Percentiles rank a stretch among this genome's conserved stretches.
Conservation (phyloP, 2,329 filamentous ascomycete genomes). For the Beauveria asiatica region DNA sequence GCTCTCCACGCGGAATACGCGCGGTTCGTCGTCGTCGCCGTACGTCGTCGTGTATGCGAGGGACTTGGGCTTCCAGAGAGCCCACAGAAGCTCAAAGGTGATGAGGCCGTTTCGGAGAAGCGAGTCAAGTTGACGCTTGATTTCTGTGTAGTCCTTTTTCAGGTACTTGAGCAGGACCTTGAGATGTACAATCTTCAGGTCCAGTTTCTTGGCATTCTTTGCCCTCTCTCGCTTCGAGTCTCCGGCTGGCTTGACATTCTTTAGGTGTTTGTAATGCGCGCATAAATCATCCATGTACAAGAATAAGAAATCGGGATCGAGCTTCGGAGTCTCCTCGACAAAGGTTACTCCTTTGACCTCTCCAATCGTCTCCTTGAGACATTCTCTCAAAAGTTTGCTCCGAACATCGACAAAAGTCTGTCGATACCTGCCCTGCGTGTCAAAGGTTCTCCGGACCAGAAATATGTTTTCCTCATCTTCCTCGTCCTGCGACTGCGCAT, state of each 20-base stretch:
- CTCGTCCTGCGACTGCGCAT: slow-evolving; percentile 30
- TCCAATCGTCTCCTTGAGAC: slow-evolving; percentile 34
- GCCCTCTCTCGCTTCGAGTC: slow-evolving; percentile 48
- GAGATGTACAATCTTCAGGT: slow-evolving; percentile 53
- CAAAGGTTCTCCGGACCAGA: slow-evolving; percentile 73
- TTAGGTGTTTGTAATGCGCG: slow-evolving; percentile 53
- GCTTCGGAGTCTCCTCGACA: slow-evolving; percentile 67
- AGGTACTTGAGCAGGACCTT: slow-evolving; percentile 68
- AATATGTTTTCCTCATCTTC: slow-evolving; percentile 75
- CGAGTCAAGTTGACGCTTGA: slow-evolving; percentile 69
- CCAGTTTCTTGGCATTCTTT: slow-evolving; percentile 50
- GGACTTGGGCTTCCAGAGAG: slow-evolving; percentile 79
- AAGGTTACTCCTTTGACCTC: slow-evolving; percentile 53
- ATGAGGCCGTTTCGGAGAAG: slow-evolving; percentile 76
- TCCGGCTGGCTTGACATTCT: slow-evolving; percentile 41
- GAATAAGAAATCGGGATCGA: slow-evolving; percentile 65
- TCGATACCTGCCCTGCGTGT: slow-evolving; percentile 74
- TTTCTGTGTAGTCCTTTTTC: slow-evolving; percentile 71
- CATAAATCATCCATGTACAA: slow-evolving; percentile 72
- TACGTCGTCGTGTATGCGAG: slow-evolving; percentile 73
- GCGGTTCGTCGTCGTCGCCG: slow-evolving; percentile 64
- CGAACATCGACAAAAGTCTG: slow-evolving; percentile 73
- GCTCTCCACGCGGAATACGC: slow-evolving; percentile 74
- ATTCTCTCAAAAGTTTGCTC: slow-evolving; percentile 67
- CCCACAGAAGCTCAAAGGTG: slow-evolving; percentile 84